Percentiles rank a stretch among this genome's conserved stretches.
Evolutionary conservation across 495 filamentous ascomycete genomes (phyloP).

Genomic region (Penicillium waksmanii): DNA sequence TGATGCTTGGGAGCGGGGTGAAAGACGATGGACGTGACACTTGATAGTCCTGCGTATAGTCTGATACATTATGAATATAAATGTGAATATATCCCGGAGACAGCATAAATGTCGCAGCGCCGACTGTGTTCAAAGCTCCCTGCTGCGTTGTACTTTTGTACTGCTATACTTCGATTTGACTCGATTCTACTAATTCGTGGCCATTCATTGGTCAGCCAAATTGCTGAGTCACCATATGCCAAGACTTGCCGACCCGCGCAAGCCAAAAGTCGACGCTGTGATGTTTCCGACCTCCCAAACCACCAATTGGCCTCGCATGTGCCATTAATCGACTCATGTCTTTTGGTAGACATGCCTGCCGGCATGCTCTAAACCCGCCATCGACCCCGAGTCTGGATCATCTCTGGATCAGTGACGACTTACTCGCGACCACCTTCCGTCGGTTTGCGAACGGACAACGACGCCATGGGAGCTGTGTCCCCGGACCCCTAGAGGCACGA

Average conservation of each 20-base stretch:
- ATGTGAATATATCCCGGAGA: too few relatives aligned
- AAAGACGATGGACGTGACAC: too few relatives aligned
- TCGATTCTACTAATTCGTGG: conserved; percentile 4
- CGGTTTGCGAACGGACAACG: conserved; percentile 48
- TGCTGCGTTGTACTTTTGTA: background rate
- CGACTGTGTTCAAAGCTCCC: background rate
- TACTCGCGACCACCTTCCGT: conserved; percentile 52
- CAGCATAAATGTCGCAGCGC: too few relatives aligned
- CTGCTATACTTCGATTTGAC: background rate
- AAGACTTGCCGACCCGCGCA: conserved; percentile 13
- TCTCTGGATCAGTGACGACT: conserved; percentile 60
- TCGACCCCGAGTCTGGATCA: conserved; percentile 36
- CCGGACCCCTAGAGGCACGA: conserved; percentile 64
- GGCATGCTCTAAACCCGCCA: conserved; percentile 43
- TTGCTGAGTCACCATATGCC: conserved; percentile 17
- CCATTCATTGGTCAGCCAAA: background rate
- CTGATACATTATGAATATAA: too few relatives aligned
- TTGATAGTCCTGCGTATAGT: too few relatives aligned
- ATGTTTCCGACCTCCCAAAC: conserved; percentile 9
- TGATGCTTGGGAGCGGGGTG: too few relatives aligned
- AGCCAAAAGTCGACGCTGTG: conserved; percentile 14
- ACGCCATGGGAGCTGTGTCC: conserved; percentile 57
- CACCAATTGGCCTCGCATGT: conserved; percentile 35
- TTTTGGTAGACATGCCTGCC: conserved; percentile 49
- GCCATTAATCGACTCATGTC: conserved; percentile 38